Conservation (phyloP, 2,329 filamentous ascomycete species). For the Trichoderma sp. region DNA sequence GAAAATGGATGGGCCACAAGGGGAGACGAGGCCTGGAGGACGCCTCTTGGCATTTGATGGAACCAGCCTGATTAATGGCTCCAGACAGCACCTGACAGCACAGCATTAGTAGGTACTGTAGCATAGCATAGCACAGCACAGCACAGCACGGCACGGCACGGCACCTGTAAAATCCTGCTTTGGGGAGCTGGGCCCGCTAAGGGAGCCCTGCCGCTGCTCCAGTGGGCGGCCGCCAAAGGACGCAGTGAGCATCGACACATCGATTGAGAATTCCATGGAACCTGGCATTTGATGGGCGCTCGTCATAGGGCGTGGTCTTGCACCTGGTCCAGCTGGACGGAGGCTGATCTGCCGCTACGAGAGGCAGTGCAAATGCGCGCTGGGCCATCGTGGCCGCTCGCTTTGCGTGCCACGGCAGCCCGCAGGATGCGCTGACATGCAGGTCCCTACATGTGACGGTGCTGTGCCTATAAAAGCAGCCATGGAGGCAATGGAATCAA, state of each 20-base stretch:
- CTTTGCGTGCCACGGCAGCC: conserved; percentile 18
- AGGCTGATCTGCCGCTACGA: background rate
- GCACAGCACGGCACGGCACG: background rate
- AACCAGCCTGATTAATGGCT: background rate
- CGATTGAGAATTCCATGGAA: background rate
- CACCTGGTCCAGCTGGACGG: conserved; percentile 2
- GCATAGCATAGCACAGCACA: background rate
- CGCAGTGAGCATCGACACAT: background rate
- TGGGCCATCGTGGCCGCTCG: background rate
- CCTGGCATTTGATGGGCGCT: background rate
- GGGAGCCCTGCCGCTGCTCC: background rate
- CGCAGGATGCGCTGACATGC: background rate
- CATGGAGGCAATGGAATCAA: background rate
- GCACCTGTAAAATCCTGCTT: background rate
- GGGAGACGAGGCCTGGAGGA: conserved; percentile 2
- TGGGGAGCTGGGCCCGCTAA: background rate
- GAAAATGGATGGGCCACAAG: conserved; percentile 3
- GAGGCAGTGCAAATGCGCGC: conserved; percentile 16
- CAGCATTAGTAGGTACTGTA: too few relatives aligned
- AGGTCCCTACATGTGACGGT: background rate
- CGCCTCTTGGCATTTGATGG: background rate
- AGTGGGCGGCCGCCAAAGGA: conserved; percentile 7
- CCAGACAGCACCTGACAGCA: background rate
- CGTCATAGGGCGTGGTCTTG: background rate
- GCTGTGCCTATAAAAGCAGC: background rate